phyloP scores from a whole-genome alignment of 768 basidiomycete genomes.

The Clathrus columnatus region DNA sequence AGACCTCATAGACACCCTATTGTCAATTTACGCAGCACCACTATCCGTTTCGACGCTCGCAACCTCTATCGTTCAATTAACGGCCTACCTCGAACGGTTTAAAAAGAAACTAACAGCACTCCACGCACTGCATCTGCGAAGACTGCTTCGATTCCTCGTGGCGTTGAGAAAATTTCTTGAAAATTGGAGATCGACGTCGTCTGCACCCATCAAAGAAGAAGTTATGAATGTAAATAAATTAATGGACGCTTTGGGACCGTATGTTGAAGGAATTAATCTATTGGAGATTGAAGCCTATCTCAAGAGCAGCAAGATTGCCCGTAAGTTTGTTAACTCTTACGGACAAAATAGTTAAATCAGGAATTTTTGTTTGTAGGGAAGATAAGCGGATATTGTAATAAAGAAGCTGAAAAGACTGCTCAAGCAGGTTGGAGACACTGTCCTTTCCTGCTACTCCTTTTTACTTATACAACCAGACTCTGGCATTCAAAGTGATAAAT shows the following conservation, averaged over 20 bases:
- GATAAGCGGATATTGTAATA: conserved; percentile 79
- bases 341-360: no score
- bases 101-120: conserved; percentile 60
- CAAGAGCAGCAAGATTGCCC: conserved; percentile 63
- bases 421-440: conserved; percentile 16
- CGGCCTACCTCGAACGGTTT: conserved; percentile 69
- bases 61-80: conserved; percentile 65
- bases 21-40: conserved; percentile 72
- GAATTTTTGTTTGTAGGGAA: no score
- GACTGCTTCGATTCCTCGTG: conserved; percentile 65
- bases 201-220: conserved; percentile 13
- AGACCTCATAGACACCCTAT: conserved; percentile 86
- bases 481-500: neutral
- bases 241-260: conserved; percentile 55
- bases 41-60: conserved; percentile 50
- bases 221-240: conserved; percentile 63
- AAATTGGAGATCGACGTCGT: conserved; percentile 39
- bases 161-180: conserved; percentile 52
- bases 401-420: conserved; percentile 36
- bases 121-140: conserved; percentile 74
- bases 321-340: conserved; percentile 34
- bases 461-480: neutral
- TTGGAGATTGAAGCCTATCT: conserved; percentile 78
- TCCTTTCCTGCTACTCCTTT: neutral
- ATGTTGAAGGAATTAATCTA: conserved; percentile 68